Percentiles rank a stretch among this genome's conserved stretches.
Conservation (phyloP, 805 yeast species). For the Saccharomycopsis amapae region DNA sequence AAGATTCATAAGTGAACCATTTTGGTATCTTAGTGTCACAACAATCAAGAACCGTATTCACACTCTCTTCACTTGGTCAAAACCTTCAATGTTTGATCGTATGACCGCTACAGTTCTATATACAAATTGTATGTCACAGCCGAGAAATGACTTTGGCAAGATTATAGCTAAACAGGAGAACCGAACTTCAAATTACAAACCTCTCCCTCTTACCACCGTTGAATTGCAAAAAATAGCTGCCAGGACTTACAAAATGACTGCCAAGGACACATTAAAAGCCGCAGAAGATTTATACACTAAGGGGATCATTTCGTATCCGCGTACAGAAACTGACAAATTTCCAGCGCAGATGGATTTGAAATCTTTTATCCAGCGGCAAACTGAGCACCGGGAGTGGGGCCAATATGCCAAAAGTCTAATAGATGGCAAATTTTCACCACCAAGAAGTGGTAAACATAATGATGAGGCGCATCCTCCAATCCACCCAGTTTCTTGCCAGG, state of each 20-base stretch:
- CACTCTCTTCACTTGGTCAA: constrained; percentile 56
- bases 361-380: constrained; percentile 54
- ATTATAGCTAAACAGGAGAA: constrained; percentile 45
- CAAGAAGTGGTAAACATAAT: constrained; percentile 75
- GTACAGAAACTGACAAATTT: constrained; percentile 92
- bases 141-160: constrained; percentile 38
- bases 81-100: constrained; percentile 68
- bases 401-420: constrained; percentile 47
- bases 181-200: constrained; percentile 72
- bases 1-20: constrained; percentile 65
- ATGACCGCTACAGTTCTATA: constrained; percentile 55
- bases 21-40: constrained; percentile 65
- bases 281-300: constrained; percentile 84
- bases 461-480: constrained; percentile 99
- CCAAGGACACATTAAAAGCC: constrained; percentile 64
- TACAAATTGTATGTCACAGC: constrained; percentile 47
- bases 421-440: constrained; percentile 41
- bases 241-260: constrained; percentile 61
- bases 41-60: constrained; percentile 33
- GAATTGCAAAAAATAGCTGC: constrained; percentile 87
- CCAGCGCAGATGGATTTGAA: constrained; percentile 70
- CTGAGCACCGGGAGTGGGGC: constrained; percentile 59
- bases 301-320: constrained; percentile 89
- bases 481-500: constrained; percentile 65
- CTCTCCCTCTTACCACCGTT: constrained; percentile 90